Conservation (phyloP, 2,329 filamentous ascomycete species). For the Neonectria faginata region DNA sequence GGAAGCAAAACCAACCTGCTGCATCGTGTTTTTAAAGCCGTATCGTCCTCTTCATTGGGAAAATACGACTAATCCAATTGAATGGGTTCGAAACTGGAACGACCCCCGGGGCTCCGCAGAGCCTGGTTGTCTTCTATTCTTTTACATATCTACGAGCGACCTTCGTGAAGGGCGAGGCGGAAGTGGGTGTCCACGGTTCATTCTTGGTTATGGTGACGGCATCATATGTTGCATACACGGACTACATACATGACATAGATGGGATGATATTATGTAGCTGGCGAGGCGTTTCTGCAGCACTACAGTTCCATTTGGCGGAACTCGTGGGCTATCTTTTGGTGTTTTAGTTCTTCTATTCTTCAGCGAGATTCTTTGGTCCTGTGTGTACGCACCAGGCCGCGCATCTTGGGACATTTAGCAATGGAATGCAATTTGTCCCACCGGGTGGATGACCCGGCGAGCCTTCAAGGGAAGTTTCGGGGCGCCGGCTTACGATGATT, state of each 20-base stretch:
- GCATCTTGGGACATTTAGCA: slow-evolving; percentile 26
- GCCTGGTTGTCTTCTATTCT: background rate
- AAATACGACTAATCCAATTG: slow-evolving; percentile 31
- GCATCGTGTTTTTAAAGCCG: slow-evolving; percentile 43
- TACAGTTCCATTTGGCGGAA: slow-evolving; percentile 22
- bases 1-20: slow-evolving; percentile 41
- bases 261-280: slow-evolving; percentile 32
- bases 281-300: slow-evolving; percentile 40
- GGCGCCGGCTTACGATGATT: slow-evolving; percentile 36
- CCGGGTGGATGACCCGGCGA: slow-evolving; percentile 29
- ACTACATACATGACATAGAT: slow-evolving; percentile 33
- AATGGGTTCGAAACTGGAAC: background rate
- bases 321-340: slow-evolving; percentile 25
- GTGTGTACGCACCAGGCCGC: slow-evolving; percentile 44
- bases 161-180: background rate
- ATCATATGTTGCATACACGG: slow-evolving; percentile 33
- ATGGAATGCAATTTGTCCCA: slow-evolving; percentile 38
- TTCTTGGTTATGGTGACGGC: slow-evolving; percentile 14
- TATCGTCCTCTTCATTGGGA: slow-evolving; percentile 35
- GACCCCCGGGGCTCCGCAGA: background rate
- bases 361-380: slow-evolving; percentile 40
- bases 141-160: background rate
- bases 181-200: background rate
- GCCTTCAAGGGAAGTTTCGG: slow-evolving; percentile 29
- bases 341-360: slow-evolving; percentile 26